phyloP scores from a whole-genome alignment of 805 yeast genomes.

The Maudiozyma turicensis region DNA sequence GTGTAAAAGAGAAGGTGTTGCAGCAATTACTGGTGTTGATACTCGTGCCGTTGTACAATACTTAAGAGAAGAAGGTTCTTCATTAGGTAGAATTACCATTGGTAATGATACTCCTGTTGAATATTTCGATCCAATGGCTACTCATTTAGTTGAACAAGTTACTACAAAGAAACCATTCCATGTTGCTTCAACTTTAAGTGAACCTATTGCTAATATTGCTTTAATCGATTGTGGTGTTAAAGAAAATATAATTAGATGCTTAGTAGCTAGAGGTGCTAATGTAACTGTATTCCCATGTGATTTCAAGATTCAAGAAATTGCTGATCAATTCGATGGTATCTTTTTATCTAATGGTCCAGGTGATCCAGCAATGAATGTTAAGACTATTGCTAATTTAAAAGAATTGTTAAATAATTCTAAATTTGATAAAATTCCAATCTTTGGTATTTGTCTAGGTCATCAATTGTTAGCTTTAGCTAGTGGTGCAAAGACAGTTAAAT shows the following conservation, averaged over 20 bases:
- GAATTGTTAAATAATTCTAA: conserved; percentile 50
- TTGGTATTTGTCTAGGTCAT: conserved; percentile 97
- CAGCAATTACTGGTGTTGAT: conserved; percentile 94
- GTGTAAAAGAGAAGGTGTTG: conserved; percentile 95
- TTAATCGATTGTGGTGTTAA: conserved; percentile 97
- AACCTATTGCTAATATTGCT: conserved; percentile 54
- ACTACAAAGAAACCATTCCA: conserved; percentile 94
- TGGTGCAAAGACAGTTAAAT: conserved; percentile 85
- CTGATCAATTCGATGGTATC: conserved; percentile 87
- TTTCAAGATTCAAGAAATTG: conserved; percentile 85
- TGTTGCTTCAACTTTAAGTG: conserved; percentile 52
- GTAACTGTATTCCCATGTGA: conserved; percentile 95
- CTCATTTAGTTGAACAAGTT: conserved; percentile 86
- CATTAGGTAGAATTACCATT: conserved; percentile 79
- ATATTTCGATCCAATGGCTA: conserved; percentile 80
- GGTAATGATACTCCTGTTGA: conserved; percentile 41
- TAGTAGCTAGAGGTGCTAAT: conserved; percentile 91
- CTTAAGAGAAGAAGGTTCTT: conserved; percentile 93
- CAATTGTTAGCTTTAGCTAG: conserved; percentile 91
- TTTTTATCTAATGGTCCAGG: conserved; percentile 97
- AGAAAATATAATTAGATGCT: conserved; percentile 90
- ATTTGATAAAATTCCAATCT: conserved; percentile 68
- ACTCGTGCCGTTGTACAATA: conserved; percentile 90
- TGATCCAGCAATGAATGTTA: conserved; percentile 84
- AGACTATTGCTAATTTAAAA: conserved; percentile 66